A percentile compares a stretch with the other conserved stretches of the same genome.
phyloP scores from a whole-genome alignment of 148 eudicot genomes.

The Mesembryanthemum crystallinum region DNA sequence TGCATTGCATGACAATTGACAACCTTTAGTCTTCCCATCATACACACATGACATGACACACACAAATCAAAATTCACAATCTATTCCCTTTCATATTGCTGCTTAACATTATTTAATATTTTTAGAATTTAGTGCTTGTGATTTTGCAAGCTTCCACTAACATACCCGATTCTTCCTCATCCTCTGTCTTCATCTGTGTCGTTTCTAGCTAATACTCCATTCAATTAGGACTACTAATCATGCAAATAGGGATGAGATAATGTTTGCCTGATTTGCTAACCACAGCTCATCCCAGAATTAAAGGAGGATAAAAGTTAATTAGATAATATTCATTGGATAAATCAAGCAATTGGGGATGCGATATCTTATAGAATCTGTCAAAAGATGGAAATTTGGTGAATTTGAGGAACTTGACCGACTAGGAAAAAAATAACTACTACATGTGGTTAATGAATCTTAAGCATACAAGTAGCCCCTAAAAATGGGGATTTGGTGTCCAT shows the following conservation, averaged over 20 bases:
- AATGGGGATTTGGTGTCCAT: neutral
- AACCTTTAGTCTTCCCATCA: conserved; percentile 5
- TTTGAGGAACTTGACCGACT: neutral
- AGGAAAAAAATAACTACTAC: no score
- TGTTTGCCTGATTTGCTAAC: no score
- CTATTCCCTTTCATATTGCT: neutral
- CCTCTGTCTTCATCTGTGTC: neutral
- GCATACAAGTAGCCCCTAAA: neutral
- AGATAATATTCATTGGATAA: neutral
- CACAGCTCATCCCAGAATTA: no score
- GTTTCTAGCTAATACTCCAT: neutral
- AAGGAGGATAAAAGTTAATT: neutral
- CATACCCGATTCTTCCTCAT: conserved; percentile 17
- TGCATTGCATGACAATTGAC: no score
- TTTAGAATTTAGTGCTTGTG: conserved; percentile 33
- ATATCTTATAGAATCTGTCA: neutral
- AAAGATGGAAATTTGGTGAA: neutral
- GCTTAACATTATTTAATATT: neutral
- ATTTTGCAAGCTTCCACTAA: conserved; percentile 18
- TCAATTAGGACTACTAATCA: no score
- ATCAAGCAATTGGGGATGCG: conserved; percentile 14
- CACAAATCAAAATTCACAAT: neutral
- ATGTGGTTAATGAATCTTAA: neutral
- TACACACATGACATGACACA: neutral
- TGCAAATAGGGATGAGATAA: no score